Percentiles rank a stretch among this genome's conserved stretches.
Conservation (phyloP, 1,139 yeast genomes). For the Hemisphaericaspora lyxosophila region DNA sequence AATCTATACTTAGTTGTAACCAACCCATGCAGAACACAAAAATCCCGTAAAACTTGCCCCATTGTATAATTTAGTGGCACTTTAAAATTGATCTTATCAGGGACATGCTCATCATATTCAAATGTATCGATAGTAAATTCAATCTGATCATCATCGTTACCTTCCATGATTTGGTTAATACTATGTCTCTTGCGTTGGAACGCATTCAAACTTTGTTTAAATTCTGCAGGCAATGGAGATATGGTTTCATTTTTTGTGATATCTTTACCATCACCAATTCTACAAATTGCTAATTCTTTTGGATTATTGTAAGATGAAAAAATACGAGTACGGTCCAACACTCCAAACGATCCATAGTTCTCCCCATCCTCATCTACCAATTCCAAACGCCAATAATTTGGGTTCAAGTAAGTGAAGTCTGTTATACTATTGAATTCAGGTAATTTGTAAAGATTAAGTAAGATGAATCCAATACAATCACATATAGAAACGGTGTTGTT, state of each 20-base stretch:
- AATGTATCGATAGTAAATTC: constrained; percentile 12
- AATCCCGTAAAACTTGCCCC: constrained; percentile 32
- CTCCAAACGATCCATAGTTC: constrained; percentile 72
- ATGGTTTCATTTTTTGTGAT: constrained; percentile 34
- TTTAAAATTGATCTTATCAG: constrained; percentile 8
- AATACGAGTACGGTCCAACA: constrained; percentile 55
- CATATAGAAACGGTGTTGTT: constrained; percentile 50
- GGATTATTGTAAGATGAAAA: constrained; percentile 60
- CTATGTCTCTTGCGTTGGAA: constrained; percentile 17
- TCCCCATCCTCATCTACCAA: constrained; percentile 81
- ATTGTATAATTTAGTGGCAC: constrained; percentile 21
- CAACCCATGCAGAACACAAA: constrained; percentile 32
- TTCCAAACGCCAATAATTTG: constrained; percentile 67
- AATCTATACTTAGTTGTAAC: constrained; percentile 22
- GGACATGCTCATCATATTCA: constrained; percentile 12
- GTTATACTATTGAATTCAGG: constrained; percentile 20
- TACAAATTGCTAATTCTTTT: constrained; percentile 63
- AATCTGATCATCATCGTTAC: constrained; percentile 7
- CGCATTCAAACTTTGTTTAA: constrained; percentile 26
- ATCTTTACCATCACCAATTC: constrained; percentile 38
- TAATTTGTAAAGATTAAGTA: constrained; percentile 33
- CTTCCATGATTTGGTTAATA: constrained; percentile 10
- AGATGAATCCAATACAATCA: constrained; percentile 64
- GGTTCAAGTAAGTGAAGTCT: constrained; percentile 33
- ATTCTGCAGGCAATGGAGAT: constrained; percentile 56